phyloP scores from a whole-genome alignment of 177 flowering plant genomes.

The Vitis hybrid region DNA sequence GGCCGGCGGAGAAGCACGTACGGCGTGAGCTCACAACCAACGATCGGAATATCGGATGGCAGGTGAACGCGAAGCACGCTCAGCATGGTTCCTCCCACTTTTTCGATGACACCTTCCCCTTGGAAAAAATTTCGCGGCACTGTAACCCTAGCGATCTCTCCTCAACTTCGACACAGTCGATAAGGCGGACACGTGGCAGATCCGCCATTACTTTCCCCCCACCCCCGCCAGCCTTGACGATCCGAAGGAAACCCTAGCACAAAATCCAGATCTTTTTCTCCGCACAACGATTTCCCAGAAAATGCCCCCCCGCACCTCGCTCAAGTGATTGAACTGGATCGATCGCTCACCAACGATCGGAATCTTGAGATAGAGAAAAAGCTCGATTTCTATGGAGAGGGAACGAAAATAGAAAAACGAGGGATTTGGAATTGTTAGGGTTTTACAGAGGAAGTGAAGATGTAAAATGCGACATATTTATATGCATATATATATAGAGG shows the following conservation, averaged over 20 bases:
- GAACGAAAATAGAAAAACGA: conserved; percentile 2
- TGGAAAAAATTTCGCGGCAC: conserved; percentile 11
- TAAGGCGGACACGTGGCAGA: conserved; percentile 71
- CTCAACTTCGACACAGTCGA: not conserved
- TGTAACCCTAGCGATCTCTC: conserved; percentile 22
- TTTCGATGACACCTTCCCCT: conserved; percentile 8
- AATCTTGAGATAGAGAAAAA: not conserved
- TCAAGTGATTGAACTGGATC: conserved; percentile 1
- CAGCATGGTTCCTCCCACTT: conserved; percentile 67
- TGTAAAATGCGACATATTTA: not conserved
- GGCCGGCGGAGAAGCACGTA: conserved; percentile 80
- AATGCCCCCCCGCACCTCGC: not conserved
- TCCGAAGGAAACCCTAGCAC: conserved; percentile 31
- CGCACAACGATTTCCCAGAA: not conserved
- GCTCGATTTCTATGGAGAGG: not conserved
- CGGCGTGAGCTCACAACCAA: conserved; percentile 95
- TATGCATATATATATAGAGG: not conserved
- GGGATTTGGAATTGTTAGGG: conserved; percentile 25
- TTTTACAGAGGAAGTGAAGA: conserved; percentile 25
- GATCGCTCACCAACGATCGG: conserved; percentile 6
- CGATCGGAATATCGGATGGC: conserved; percentile 97
- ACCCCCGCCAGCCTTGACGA: conserved; percentile 65
- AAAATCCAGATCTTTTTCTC: not conserved
- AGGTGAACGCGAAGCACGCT: conserved; percentile 90
- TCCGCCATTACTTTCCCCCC: conserved; percentile 75